Percentiles rank a stretch among this genome's conserved stretches.
Evolutionary conservation across 2,329 filamentous ascomycete species (phyloP).

Genomic region (Neoarthrinium moseri): DNA sequence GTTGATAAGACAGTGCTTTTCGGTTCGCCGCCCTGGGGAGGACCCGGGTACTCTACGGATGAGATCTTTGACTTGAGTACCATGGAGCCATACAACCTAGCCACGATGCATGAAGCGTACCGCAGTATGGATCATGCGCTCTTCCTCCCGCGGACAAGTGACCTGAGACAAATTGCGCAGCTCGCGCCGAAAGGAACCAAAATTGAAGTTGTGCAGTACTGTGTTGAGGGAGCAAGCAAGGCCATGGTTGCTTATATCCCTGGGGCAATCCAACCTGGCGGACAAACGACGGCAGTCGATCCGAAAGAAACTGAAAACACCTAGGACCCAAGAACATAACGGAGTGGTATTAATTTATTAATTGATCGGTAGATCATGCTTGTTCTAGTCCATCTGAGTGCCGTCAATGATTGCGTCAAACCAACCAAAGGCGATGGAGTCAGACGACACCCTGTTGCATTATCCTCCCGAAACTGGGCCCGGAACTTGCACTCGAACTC

Average conservation of each 20-base stretch:
- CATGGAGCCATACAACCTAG: constrained; percentile 85
- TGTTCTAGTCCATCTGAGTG: too few relatives aligned
- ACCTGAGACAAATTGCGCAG: constrained; percentile 74
- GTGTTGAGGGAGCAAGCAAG: constrained; percentile 86
- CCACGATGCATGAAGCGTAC: constrained; percentile 62
- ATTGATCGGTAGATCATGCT: too few relatives aligned
- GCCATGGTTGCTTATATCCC: constrained; percentile 66
- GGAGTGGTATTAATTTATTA: too few relatives aligned
- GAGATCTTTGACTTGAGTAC: constrained; percentile 77
- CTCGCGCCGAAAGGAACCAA: constrained; percentile 47
- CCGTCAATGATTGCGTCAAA: too few relatives aligned
- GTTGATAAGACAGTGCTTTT: constrained; percentile 46
- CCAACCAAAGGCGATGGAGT: too few relatives aligned
- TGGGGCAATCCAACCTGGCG: constrained; percentile 7
- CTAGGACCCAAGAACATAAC: too few relatives aligned
- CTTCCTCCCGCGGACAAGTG: constrained; percentile 82
- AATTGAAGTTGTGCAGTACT: constrained; percentile 83
- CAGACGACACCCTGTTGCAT: background rate
- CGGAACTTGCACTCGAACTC: background rate
- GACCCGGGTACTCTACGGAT: constrained; percentile 53
- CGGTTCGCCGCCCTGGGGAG: constrained; percentile 61
- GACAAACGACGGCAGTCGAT: background rate
- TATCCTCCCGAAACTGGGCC: background rate
- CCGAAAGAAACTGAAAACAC: background rate
- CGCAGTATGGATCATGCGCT: constrained; percentile 62